Percentiles rank a stretch among this genome's conserved stretches.
Evolutionary conservation across 139 green algal species (phyloP).

Genomic region (Volvox africanus): DNA sequence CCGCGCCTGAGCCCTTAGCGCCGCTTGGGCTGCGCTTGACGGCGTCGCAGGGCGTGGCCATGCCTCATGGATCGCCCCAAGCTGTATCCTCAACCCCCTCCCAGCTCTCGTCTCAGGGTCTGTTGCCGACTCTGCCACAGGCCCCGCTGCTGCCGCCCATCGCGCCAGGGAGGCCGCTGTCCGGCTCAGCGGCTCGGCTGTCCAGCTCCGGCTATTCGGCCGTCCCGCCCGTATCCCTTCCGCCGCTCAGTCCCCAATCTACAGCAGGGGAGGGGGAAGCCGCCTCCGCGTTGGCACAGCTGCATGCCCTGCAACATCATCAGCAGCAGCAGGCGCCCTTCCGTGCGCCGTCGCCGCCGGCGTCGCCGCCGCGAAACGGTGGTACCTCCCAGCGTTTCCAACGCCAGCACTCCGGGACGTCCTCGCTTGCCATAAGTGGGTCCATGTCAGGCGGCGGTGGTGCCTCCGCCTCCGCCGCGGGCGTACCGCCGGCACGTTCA

Average conservation of each 20-base stretch:
- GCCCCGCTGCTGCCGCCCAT: neutral
- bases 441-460: neutral
- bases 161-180: neutral
- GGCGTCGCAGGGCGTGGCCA: neutral
- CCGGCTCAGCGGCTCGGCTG: neutral
- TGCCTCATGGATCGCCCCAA: too few species aligned
- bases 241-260: neutral
- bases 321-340: constrained; percentile 13
- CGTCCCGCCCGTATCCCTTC: neutral
- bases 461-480: neutral
- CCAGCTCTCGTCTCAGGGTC: neutral
- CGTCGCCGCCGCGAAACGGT: neutral
- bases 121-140: neutral
- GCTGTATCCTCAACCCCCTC: neutral
- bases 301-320: neutral
- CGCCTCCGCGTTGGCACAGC: neutral
- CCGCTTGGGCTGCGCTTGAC: neutral
- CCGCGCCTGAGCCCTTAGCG: neutral
- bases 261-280: neutral
- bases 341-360: constrained; percentile 26
- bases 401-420: constrained; percentile 14
- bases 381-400: constrained; percentile 13
- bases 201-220: neutral
- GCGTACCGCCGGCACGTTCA: neutral
- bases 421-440: neutral